Evolutionary conservation across 169 alveolate species (phyloP).

Genomic region (Eimeria falciformis): DNA sequence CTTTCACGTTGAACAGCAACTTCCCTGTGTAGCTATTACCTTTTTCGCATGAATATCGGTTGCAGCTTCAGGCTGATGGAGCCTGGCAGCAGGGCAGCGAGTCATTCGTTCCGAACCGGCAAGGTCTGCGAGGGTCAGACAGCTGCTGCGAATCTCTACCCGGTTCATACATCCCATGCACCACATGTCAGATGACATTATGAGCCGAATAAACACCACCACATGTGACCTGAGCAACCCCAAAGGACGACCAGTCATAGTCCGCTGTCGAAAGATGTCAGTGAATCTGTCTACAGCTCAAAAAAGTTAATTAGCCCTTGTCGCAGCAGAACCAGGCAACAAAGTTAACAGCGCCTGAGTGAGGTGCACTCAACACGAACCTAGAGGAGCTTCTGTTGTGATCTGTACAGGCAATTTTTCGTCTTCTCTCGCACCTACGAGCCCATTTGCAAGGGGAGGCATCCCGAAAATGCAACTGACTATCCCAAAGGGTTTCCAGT

Average conservation of each 20-base stretch:
- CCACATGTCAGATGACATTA: constrained; percentile 42
- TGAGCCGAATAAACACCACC: constrained; percentile 56
- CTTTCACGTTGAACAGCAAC: too few relatives aligned
- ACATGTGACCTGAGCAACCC: constrained; percentile 59
- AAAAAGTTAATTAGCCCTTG: background rate
- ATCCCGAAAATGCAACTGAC: background rate
- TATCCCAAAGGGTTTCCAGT: too few relatives aligned
- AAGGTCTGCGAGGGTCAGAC: constrained; percentile 62
- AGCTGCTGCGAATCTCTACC: constrained; percentile 49
- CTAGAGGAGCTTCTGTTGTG: constrained; percentile 57
- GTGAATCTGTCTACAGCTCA: background rate
- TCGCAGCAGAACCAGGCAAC: background rate
- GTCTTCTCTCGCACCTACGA: constrained; percentile 60
- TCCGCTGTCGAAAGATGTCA: background rate
- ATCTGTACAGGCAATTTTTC: constrained; percentile 65
- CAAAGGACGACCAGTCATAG: background rate
- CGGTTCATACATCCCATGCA: constrained; percentile 48
- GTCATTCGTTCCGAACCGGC: constrained; percentile 64
- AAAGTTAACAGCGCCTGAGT: background rate
- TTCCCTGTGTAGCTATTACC: background rate
- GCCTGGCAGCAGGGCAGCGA: constrained; percentile 70
- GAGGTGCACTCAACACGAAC: background rate
- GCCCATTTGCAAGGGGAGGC: background rate
- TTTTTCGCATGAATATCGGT: constrained; percentile 52
- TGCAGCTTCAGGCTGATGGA: constrained; percentile 72